A percentile compares a stretch with the other conserved stretches of the same genome.
phyloP scores from a whole-genome alignment of 805 yeast genomes.

The Priceomyces carsonii region DNA sequence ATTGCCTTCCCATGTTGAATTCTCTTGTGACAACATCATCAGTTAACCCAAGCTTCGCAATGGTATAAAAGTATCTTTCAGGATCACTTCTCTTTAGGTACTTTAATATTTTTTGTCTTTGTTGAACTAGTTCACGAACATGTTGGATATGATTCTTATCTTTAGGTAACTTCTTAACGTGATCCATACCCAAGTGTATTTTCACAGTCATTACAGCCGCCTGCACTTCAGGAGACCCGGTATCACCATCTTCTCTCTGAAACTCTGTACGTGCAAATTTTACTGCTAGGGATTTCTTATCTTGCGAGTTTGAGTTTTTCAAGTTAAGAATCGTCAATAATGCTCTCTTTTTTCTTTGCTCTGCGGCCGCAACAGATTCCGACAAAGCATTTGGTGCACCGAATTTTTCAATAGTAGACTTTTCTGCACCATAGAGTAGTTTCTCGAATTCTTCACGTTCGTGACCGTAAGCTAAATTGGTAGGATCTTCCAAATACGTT shows the following conservation, averaged over 20 bases:
- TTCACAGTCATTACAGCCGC: constrained; percentile 86
- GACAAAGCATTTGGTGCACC: constrained; percentile 27
- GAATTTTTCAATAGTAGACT: constrained; percentile 47
- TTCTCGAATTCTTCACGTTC: constrained; percentile 68
- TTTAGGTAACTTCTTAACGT: constrained; percentile 64
- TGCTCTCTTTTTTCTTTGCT: constrained; percentile 64
- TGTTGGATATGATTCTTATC: constrained; percentile 70
- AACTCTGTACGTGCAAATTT: constrained; percentile 76
- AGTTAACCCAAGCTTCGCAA: constrained; percentile 82
- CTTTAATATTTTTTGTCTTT: constrained; percentile 78
- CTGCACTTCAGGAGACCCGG: constrained; percentile 94
- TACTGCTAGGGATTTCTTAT: constrained; percentile 58
- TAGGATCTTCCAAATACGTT: constrained; percentile 66
- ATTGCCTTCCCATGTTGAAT: constrained; percentile 76
- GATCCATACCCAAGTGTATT: constrained; percentile 76
- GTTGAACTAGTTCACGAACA: constrained; percentile 82
- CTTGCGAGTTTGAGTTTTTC: constrained; percentile 65
- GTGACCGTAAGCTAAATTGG: constrained; percentile 61
- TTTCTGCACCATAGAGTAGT: constrained; percentile 75
- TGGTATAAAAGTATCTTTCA: constrained; percentile 79
- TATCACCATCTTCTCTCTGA: constrained; percentile 81
- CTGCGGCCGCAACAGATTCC: constrained; percentile 29
- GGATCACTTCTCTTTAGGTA: constrained; percentile 83
- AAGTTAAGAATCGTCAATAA: constrained; percentile 70
- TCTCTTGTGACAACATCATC: constrained; percentile 78